phyloP scores from a whole-genome alignment of 2,329 filamentous ascomycete species.

The Myriosclerotinia duriaeana region DNA sequence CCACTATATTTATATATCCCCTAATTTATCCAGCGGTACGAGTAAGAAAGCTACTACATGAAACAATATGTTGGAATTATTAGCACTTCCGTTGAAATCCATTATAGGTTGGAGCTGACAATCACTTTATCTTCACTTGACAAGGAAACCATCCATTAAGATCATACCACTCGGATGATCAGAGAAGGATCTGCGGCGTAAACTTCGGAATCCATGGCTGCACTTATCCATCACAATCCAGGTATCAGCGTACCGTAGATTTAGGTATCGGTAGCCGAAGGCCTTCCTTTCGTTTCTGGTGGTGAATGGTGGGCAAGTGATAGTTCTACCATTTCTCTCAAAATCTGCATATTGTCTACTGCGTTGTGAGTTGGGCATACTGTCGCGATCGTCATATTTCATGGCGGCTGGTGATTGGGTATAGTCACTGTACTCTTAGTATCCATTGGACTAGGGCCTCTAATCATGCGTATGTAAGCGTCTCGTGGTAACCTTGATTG shows the following conservation, averaged over 20 bases:
- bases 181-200: constrained; percentile 8
- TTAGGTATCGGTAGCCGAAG: neutral
- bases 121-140: neutral
- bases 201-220: neutral
- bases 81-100: neutral
- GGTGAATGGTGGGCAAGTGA: neutral
- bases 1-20: neutral
- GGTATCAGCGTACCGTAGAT: neutral
- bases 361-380: neutral
- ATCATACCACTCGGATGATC: neutral
- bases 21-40: neutral
- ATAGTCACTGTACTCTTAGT: neutral
- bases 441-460: neutral
- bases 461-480: neutral
- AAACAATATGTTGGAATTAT: neutral
- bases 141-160: neutral
- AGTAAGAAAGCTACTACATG: neutral
- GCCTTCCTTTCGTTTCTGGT: neutral
- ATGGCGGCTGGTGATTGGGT: neutral
- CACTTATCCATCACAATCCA: neutral
- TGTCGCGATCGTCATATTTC: neutral
- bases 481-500: neutral
- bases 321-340: neutral
- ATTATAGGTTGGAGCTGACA: neutral
- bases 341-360: neutral